Conservation (phyloP, 2,329 filamentous ascomycete genomes). For the Botryotinia calthae region DNA sequence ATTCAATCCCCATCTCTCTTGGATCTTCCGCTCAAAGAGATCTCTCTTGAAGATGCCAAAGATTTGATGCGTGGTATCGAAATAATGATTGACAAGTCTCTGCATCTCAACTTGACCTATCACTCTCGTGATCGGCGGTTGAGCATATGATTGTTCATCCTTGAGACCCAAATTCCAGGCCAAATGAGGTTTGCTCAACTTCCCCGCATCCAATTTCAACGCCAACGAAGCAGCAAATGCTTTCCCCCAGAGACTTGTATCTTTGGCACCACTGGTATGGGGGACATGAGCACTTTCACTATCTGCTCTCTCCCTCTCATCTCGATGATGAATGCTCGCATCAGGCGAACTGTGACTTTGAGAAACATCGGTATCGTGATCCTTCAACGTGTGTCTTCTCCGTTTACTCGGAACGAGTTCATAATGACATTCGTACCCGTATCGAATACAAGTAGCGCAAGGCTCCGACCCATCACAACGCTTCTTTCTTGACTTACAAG, state of each 20-base stretch:
- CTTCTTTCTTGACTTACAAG: constrained; percentile 21
- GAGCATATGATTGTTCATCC: constrained; percentile 28
- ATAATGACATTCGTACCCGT: constrained; percentile 18
- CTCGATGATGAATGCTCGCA: constrained; percentile 6
- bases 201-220: constrained; percentile 17
- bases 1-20: constrained; percentile 38
- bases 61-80: constrained; percentile 36
- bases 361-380: constrained; percentile 17
- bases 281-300: constrained; percentile 11
- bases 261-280: background rate
- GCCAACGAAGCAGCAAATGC: constrained; percentile 17
- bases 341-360: constrained; percentile 19
- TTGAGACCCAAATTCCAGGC: constrained; percentile 40
- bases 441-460: constrained; percentile 18
- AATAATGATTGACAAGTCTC: constrained; percentile 34
- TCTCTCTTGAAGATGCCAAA: constrained; percentile 39
- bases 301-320: constrained; percentile 13
- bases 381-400: constrained; percentile 11
- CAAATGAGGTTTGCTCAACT: constrained; percentile 38
- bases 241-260: constrained; percentile 15
- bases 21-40: constrained; percentile 28
- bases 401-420: constrained; percentile 17
- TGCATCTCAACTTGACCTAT: constrained; percentile 14
- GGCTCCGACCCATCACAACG: constrained; percentile 19
- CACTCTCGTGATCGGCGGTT: constrained; percentile 29